Percentiles rank a stretch among this genome's conserved stretches.
Conservation (phyloP, 2,329 filamentous ascomycete species). For the Fusarium praegraminearum region DNA sequence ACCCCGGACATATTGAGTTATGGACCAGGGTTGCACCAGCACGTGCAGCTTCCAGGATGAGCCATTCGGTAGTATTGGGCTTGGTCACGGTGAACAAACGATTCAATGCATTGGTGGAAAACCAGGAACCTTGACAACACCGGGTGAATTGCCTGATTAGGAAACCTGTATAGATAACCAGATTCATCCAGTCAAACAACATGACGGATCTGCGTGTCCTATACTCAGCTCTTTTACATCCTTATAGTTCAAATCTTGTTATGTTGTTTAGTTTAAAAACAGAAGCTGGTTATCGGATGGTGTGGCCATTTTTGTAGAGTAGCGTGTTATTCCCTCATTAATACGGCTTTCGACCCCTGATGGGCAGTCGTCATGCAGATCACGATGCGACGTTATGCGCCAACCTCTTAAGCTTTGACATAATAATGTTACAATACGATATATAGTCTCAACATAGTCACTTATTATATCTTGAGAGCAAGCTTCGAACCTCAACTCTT, state of each 20-base stretch:
- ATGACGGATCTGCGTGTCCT: conserved; percentile 6
- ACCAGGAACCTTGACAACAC: conserved; percentile 14
- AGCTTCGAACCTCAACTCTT: not conserved
- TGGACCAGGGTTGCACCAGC: not conserved
- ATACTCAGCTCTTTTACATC: not conserved
- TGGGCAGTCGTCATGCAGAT: conserved; percentile 23
- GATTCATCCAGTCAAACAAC: conserved; percentile 10
- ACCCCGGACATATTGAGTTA: not conserved
- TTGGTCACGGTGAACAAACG: not conserved
- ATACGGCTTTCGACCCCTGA: conserved; percentile 13
- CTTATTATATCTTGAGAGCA: not conserved
- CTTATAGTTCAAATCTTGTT: not conserved
- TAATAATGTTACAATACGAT: not conserved
- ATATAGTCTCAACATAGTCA: not conserved
- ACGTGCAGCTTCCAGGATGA: conserved; percentile 19
- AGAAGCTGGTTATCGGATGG: conserved; percentile 14
- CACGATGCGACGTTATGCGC: conserved; percentile 15
- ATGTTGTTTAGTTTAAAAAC: not conserved
- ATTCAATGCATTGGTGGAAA: conserved; percentile 23
- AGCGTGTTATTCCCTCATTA: not conserved
- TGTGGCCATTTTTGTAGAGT: not conserved
- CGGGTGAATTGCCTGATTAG: conserved; percentile 20
- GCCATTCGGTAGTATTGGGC: conserved; percentile 25
- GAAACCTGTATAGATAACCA: not conserved
- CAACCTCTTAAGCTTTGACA: conserved; percentile 3